Evolutionary conservation across 192 early-diverging fungal species (phyloP).

Genomic region (Coemansia sp.): DNA sequence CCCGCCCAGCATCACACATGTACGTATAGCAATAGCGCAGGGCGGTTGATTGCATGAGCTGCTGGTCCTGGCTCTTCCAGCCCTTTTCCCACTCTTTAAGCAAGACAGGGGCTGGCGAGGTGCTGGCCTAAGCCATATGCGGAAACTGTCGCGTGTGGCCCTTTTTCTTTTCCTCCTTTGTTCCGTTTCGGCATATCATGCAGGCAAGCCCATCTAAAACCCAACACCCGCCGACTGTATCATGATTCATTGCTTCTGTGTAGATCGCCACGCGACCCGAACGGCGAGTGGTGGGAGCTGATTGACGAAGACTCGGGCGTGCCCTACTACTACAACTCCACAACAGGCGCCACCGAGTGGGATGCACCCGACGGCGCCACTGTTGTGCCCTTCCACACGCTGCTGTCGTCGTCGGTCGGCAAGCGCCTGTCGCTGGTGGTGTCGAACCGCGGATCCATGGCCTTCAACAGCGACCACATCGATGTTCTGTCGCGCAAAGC

Average conservation of each 20-base stretch:
- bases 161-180: background rate
- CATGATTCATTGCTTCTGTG: slow-evolving; percentile 1
- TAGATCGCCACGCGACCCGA: slow-evolving; percentile 70
- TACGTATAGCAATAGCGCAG: slow-evolving; percentile 20
- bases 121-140: background rate
- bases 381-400: slow-evolving; percentile 71
- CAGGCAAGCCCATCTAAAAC: background rate
- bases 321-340: slow-evolving; percentile 93
- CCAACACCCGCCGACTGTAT: background rate
- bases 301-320: slow-evolving; percentile 80
- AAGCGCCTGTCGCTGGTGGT: slow-evolving; percentile 71
- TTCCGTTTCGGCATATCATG: background rate
- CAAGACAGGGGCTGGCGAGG: too few relatives aligned
- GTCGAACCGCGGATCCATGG: slow-evolving; percentile 47
- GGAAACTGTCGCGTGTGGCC: background rate
- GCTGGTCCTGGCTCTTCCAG: background rate
- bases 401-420: slow-evolving; percentile 75
- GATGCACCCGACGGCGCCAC: slow-evolving; percentile 66
- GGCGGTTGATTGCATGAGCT: background rate
- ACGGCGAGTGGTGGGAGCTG: slow-evolving; percentile 97
- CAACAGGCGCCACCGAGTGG: slow-evolving; percentile 89
- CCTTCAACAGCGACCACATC: slow-evolving; percentile 41
- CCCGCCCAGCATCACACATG: slow-evolving; percentile 41
- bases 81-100: too few relatives aligned
- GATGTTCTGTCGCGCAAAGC: slow-evolving; percentile 37